Evolutionary conservation across 1,284 basidiomycete species (phyloP).

Genomic region (Singerocomus rubriflavus): DNA sequence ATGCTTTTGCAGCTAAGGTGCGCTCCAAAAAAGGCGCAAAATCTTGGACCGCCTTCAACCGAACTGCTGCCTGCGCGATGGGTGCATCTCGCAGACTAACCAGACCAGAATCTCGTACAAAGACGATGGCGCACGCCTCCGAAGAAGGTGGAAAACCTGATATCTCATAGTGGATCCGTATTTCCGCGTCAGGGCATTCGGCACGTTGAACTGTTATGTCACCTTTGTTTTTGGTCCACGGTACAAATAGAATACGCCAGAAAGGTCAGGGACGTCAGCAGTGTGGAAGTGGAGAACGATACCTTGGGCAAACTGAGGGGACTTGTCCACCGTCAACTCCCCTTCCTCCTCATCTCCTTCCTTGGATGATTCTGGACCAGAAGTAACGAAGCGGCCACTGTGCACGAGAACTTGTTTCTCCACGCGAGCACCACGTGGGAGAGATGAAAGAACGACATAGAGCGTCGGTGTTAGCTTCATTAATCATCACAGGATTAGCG

Average conservation of each 20-base stretch:
- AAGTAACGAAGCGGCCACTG: slow-evolving; percentile 51
- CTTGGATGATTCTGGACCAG: slow-evolving; percentile 26
- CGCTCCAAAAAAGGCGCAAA: slow-evolving; percentile 21
- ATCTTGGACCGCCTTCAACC: slow-evolving; percentile 25
- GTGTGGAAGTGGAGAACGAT: slow-evolving; percentile 1
- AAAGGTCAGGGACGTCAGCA: background rate
- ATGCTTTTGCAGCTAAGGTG: slow-evolving; percentile 26
- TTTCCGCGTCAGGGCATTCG: slow-evolving; percentile 16
- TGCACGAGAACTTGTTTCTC: slow-evolving; percentile 73
- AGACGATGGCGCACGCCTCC: slow-evolving; percentile 44
- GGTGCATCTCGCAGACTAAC: slow-evolving; percentile 3
- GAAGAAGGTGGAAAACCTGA: slow-evolving; percentile 41
- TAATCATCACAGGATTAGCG: slow-evolving; percentile 1
- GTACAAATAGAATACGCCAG: background rate
- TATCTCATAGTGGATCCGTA: slow-evolving; percentile 43
- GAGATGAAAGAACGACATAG: slow-evolving; percentile 63
- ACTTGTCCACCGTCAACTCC: slow-evolving; percentile 29
- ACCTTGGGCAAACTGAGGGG: slow-evolving; percentile 45
- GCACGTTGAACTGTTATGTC: slow-evolving; percentile 8
- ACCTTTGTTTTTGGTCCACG: slow-evolving; percentile 17
- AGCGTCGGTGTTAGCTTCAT: slow-evolving; percentile 47
- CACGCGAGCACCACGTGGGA: slow-evolving; percentile 75
- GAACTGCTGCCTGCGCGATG: slow-evolving; percentile 13
- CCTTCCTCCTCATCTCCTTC: slow-evolving; percentile 42
- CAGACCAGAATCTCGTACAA: slow-evolving; percentile 34